phyloP scores from a whole-genome alignment of 768 basidiomycete genomes.

The Xerocomus potaroensis region DNA sequence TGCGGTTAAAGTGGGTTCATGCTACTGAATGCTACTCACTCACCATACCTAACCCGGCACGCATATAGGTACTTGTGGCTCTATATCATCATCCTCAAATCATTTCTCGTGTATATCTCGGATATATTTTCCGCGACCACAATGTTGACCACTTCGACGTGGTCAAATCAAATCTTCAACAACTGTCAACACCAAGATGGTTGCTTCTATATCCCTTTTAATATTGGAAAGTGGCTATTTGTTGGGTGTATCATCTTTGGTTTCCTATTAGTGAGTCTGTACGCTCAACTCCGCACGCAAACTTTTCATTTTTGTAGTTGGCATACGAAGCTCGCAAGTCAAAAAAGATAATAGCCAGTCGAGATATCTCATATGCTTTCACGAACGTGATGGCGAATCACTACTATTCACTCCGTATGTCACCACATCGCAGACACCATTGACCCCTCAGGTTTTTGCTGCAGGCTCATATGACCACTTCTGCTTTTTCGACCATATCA shows the following conservation, averaged over 20 bases:
- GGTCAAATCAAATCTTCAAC: constrained; percentile 89
- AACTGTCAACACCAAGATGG: constrained; percentile 59
- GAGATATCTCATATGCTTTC: constrained; percentile 97
- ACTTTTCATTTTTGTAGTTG: constrained; percentile 45
- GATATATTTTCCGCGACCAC: constrained; percentile 98
- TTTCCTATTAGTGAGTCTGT: constrained; percentile 75
- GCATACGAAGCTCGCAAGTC: constrained; percentile 91
- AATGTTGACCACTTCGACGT: constrained; percentile 86
- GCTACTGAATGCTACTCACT: background rate
- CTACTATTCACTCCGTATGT: constrained; percentile 91
- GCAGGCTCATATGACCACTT: constrained; percentile 94
- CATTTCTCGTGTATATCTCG: constrained; percentile 92
- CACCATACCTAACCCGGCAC: constrained; percentile 8
- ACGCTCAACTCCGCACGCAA: background rate
- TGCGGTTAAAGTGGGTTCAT: constrained; percentile 73
- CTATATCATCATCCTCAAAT: constrained; percentile 91
- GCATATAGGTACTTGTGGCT: constrained; percentile 79
- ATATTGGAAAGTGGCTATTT: constrained; percentile 92
- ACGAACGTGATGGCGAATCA: constrained; percentile 97
- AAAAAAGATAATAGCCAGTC: constrained; percentile 89
- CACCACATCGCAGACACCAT: background rate
- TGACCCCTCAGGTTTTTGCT: background rate
- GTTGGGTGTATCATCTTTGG: constrained; percentile 97
- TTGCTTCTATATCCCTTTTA: constrained; percentile 85
- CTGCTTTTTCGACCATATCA: constrained; percentile 97